These are phyloP conservation scores for Phalaenopsis aphrodite DNA, from an alignment of 106 monocot species.

Conservation along the genomic window DNA sequence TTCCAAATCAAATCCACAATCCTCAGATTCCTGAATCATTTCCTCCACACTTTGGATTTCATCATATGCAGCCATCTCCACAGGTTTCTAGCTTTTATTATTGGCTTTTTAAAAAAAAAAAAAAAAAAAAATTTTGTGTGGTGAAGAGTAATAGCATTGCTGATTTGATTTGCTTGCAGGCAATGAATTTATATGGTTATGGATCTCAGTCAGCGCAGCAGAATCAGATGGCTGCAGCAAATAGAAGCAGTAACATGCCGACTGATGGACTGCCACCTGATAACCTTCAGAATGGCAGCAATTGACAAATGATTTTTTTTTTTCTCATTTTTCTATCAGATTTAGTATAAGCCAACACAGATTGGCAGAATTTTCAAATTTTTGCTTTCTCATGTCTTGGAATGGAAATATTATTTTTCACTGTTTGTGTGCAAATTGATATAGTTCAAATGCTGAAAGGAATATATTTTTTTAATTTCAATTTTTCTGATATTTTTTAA, in stretches of 20 bases:
- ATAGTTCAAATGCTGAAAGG: not conserved
- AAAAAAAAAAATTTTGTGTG: no score
- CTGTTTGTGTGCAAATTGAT: not conserved
- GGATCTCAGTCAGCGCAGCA: conserved; percentile 31
- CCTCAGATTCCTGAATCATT: conserved; percentile 26
- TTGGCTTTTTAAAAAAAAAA: no score
- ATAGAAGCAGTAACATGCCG: conserved; percentile 14
- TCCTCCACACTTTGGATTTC: conserved; percentile 28
- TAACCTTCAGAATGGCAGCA: conserved; percentile 20
- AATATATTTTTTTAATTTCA: not conserved
- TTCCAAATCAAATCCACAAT: conserved; percentile 39
- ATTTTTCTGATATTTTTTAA: no score
- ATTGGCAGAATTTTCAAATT: not conserved
- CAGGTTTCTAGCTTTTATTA: conserved; percentile 13
- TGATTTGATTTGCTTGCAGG: conserved; percentile 25
- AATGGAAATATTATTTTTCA: not conserved
- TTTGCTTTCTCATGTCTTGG: not conserved
- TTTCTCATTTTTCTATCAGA: not conserved
- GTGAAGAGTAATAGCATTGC: not conserved
- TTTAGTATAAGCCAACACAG: no score
- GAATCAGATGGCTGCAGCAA: conserved; percentile 27
- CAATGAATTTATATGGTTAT: conserved; percentile 39
- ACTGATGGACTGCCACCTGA: conserved; percentile 19
- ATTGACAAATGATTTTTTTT: not conserved
- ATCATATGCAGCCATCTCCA: conserved; percentile 40